Percentiles rank a stretch among this genome's conserved stretches.
Conservation (phyloP, 179 eudicot genomes). For the Nepenthes alata region DNA sequence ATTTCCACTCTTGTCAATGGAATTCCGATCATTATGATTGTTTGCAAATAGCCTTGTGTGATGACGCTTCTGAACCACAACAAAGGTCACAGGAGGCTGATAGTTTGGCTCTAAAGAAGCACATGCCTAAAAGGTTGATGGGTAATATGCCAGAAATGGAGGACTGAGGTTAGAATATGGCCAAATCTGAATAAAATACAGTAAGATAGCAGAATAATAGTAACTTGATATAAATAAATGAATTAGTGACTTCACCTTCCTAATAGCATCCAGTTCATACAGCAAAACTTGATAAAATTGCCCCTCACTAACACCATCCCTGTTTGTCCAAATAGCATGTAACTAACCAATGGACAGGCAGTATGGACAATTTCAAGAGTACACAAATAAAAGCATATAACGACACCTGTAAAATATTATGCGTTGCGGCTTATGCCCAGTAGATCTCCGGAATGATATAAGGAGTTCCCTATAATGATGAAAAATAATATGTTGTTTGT, state of each 20-base stretch:
- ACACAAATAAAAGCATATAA: not conserved
- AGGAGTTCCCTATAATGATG: constrained; percentile 54
- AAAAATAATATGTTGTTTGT: not conserved
- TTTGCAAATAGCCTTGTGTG: constrained; percentile 82
- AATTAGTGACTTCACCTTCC: constrained; percentile 36
- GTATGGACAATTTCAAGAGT: too few relatives aligned
- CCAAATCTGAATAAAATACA: too few relatives aligned
- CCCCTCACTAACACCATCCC: constrained; percentile 97
- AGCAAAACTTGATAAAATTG: constrained; percentile 88
- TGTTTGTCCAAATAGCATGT: constrained; percentile 10
- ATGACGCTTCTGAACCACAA: constrained; percentile 87
- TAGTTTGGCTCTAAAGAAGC: constrained; percentile 68
- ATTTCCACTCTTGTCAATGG: constrained; percentile 73
- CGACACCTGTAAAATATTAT: constrained; percentile 76
- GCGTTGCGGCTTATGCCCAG: constrained; percentile 63
- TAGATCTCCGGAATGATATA: constrained; percentile 60
- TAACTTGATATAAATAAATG: not conserved
- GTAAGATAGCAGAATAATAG: not conserved
- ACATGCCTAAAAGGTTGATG: constrained; percentile 46
- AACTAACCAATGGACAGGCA: not conserved
- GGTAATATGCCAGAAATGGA: too few relatives aligned
- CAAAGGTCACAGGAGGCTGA: constrained; percentile 80
- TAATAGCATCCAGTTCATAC: constrained; percentile 79
- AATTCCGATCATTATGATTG: constrained; percentile 46
- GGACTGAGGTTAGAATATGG: too few relatives aligned